Evolutionary conservation across 805 yeast species (phyloP).

Genomic region (Zygotorulaspora sp.): DNA sequence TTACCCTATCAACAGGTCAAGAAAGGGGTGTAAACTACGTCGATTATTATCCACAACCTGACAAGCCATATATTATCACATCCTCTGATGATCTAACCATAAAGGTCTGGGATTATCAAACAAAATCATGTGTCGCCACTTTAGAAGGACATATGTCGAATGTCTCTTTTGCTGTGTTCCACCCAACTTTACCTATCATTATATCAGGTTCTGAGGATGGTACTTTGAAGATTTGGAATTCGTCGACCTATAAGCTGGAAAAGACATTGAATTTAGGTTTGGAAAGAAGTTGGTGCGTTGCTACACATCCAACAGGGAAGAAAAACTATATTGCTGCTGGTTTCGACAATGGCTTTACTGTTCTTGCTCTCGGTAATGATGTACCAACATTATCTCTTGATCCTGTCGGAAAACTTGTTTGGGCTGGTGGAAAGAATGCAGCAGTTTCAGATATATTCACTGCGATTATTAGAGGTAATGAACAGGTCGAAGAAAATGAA

Average conservation of each 20-base stretch:
- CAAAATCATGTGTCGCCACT: conserved; percentile 91
- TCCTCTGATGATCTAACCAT: conserved; percentile 87
- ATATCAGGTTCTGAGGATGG: conserved; percentile 97
- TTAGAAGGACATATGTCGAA: conserved; percentile 90
- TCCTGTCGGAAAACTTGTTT: conserved; percentile 82
- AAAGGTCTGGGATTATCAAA: conserved; percentile 94
- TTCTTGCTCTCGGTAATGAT: conserved; percentile 85
- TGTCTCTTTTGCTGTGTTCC: conserved; percentile 96
- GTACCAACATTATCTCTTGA: conserved; percentile 94
- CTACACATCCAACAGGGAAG: conserved; percentile 57
- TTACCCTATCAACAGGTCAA: conserved; percentile 86
- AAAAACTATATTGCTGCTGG: conserved; percentile 85
- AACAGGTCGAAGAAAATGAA: conserved; percentile 75
- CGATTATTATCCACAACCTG: conserved; percentile 95
- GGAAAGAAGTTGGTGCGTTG: conserved; percentile 96
- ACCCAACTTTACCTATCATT: conserved; percentile 93
- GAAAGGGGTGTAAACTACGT: conserved; percentile 93
- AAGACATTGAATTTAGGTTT: conserved; percentile 85
- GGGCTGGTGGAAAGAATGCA: conserved; percentile 71
- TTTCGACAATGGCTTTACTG: conserved; percentile 90
- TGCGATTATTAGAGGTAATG: conserved; percentile 69
- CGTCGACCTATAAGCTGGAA: conserved; percentile 89
- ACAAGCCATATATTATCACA: conserved; percentile 92
- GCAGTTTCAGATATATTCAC: conserved; percentile 66
- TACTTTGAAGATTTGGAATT: conserved; percentile 89